A percentile compares a stretch with the other conserved stretches of the same genome.
phyloP scores from a whole-genome alignment of 2,329 filamentous ascomycete species.

The Karstenula rhodostoma region DNA sequence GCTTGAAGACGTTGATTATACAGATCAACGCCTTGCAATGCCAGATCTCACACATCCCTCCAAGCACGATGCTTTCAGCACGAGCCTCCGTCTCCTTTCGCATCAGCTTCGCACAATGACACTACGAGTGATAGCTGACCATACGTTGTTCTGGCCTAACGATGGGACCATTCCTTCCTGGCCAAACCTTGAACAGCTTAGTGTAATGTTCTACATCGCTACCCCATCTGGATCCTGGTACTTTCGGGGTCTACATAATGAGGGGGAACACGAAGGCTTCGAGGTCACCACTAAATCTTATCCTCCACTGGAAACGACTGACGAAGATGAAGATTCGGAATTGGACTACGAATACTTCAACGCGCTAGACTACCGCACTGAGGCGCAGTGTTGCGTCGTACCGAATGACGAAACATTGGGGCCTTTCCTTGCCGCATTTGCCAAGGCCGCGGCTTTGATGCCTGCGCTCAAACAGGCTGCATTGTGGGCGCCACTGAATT shows the following conservation, averaged over 20 bases:
- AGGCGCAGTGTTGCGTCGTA: background rate
- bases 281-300: background rate
- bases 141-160: slow-evolving; percentile 3
- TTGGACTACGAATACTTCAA: slow-evolving; percentile 10
- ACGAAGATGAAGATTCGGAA: slow-evolving; percentile 6
- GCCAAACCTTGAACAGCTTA: slow-evolving; percentile 1
- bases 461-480: slow-evolving; percentile 16
- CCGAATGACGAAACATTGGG: background rate
- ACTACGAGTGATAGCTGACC: background rate
- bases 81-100: background rate
- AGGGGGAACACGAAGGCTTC: background rate
- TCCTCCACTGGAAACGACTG: slow-evolving; percentile 11
- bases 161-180: background rate
- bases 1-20: background rate
- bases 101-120: slow-evolving; percentile 1
- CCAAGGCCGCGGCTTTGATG: slow-evolving; percentile 15
- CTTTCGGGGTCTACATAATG: slow-evolving; percentile 10
- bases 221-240: slow-evolving; percentile 3
- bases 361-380: slow-evolving; percentile 1
- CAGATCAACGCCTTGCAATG: background rate
- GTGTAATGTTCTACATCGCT: background rate
- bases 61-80: background rate
- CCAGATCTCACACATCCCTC: background rate
- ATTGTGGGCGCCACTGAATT: slow-evolving; percentile 15
- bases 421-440: no score